phyloP scores from a whole-genome alignment of 1,284 basidiomycete species.

The Malassezia furfur region DNA sequence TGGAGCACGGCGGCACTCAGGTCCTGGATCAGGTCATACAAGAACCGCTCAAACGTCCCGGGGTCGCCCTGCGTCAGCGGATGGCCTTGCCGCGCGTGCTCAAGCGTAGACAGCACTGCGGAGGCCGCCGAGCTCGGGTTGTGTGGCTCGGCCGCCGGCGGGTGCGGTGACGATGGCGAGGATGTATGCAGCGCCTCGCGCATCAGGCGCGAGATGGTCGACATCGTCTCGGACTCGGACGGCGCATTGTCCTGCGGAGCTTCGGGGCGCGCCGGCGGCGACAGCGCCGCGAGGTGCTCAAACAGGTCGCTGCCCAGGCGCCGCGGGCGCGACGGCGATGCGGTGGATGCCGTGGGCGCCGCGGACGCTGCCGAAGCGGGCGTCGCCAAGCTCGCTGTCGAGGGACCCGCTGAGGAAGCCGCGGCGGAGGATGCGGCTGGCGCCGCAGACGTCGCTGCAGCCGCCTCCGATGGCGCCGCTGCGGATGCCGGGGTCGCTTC shows the following conservation, averaged over 20 bases:
- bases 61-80: conserved; percentile 27
- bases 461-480: too few relatives aligned
- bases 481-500: too few relatives aligned
- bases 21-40: conserved; percentile 32
- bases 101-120: conserved; percentile 15
- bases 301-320: conserved; percentile 21
- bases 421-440: too few relatives aligned
- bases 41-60: conserved; percentile 34
- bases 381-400: too few relatives aligned
- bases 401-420: too few relatives aligned
- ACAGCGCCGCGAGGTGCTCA: conserved; percentile 18
- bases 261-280: conserved; percentile 9
- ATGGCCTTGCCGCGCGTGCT: conserved; percentile 25
- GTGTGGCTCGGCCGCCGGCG: background rate
- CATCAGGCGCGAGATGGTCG: conserved; percentile 18
- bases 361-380: background rate
- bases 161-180: background rate
- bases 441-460: background rate
- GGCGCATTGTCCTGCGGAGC: background rate
- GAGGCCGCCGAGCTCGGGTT: background rate
- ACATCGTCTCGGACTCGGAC: conserved; percentile 10
- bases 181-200: conserved; percentile 16
- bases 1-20: conserved; percentile 31
- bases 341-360: too few relatives aligned
- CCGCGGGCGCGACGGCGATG: background rate